These are phyloP conservation scores for Lachancea waltii DNA, from an alignment of 805 yeast species.

Conservation along the genomic window DNA sequence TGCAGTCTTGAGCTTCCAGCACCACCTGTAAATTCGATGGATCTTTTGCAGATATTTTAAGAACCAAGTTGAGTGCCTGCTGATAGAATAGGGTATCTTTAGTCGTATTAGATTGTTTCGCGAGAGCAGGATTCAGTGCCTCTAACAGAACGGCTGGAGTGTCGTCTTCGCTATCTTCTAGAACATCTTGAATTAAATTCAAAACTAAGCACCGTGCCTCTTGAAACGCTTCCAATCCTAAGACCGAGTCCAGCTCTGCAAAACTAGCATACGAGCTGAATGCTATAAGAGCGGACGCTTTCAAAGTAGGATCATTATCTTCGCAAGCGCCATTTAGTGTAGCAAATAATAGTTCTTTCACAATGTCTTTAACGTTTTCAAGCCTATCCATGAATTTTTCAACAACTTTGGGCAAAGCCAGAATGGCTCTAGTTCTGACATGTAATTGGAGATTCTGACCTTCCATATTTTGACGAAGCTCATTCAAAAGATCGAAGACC, in stretches of 20 bases:
- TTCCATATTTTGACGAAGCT: not conserved
- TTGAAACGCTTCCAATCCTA: constrained; percentile 18
- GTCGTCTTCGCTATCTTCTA: constrained; percentile 69
- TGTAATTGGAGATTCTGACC: constrained; percentile 28
- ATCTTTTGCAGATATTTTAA: constrained; percentile 62
- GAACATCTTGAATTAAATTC: constrained; percentile 38
- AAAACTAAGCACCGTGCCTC: constrained; percentile 26
- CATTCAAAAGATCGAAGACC: not conserved
- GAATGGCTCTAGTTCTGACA: constrained; percentile 42
- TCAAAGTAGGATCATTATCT: constrained; percentile 28
- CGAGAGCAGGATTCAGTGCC: constrained; percentile 41
- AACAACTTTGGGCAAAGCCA: constrained; percentile 51
- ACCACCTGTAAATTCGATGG: constrained; percentile 67
- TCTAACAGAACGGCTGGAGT: constrained; percentile 70
- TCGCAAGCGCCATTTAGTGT: constrained; percentile 23
- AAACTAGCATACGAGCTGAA: constrained; percentile 45
- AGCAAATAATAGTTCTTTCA: constrained; percentile 22
- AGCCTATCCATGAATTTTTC: constrained; percentile 42
- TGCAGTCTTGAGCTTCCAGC: constrained; percentile 61
- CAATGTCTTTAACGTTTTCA: constrained; percentile 30
- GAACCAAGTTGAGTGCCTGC: constrained; percentile 46
- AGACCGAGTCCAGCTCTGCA: constrained; percentile 26
- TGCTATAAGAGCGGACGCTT: constrained; percentile 40
- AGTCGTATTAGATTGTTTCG: constrained; percentile 18
- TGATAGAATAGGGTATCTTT: constrained; percentile 15